Evolutionary conservation across 2,329 filamentous ascomycete genomes (phyloP).

Genomic region (Nemania serpens): DNA sequence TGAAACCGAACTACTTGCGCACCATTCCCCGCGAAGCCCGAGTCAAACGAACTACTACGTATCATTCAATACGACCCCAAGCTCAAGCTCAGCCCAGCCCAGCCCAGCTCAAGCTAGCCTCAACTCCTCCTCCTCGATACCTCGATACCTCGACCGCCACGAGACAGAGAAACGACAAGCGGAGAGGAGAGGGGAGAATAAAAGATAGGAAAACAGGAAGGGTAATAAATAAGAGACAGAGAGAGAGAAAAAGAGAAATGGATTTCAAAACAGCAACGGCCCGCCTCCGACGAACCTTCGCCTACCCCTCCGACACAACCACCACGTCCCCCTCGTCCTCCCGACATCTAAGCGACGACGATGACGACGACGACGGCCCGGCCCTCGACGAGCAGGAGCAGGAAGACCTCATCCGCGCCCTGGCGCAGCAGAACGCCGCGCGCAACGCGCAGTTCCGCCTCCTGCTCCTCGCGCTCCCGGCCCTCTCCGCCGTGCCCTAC

Average conservation of each 20-base stretch:
- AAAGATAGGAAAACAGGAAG: neutral
- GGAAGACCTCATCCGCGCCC: conserved; percentile 62
- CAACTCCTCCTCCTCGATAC: neutral
- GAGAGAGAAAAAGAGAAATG: conserved; percentile 21
- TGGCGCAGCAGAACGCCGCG: conserved; percentile 59
- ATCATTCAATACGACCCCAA: too few relatives aligned
- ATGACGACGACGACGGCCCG: conserved; percentile 51
- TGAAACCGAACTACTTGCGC: too few relatives aligned
- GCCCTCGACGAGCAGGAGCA: conserved; percentile 59
- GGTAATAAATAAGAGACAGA: neutral
- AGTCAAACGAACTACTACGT: too few relatives aligned
- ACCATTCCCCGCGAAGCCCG: too few relatives aligned
- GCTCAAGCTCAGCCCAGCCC: neutral
- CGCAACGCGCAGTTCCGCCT: conserved; percentile 63
- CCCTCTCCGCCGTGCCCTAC: conserved; percentile 61
- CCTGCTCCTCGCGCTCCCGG: conserved; percentile 64
- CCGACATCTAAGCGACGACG: conserved; percentile 41
- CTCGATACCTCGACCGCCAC: neutral
- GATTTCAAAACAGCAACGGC: conserved; percentile 47
- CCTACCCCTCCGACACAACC: conserved; percentile 64
- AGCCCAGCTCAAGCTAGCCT: neutral
- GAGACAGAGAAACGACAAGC: too few relatives aligned
- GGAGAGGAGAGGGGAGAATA: too few relatives aligned
- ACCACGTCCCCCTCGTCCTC: conserved; percentile 47
- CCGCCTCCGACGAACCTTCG: conserved; percentile 76